A percentile compares a stretch with the other conserved stretches of the same genome.
Evolutionary conservation across 1,284 basidiomycete species (phyloP).

Genomic region (Sanghuangporus sanghuang): DNA sequence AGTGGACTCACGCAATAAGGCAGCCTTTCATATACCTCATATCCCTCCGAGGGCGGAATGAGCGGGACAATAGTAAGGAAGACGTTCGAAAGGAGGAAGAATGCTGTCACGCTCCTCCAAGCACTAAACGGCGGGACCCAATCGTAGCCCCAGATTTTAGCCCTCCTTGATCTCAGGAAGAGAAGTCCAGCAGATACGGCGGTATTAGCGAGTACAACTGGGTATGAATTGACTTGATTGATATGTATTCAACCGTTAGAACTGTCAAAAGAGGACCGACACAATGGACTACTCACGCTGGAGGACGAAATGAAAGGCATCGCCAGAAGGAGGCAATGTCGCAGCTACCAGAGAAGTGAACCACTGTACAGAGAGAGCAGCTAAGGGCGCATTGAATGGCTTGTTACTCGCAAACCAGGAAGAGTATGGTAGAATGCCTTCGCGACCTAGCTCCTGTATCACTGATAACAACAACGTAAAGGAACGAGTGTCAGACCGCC

Average conservation of each 20-base stretch:
- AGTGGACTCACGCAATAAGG: slow-evolving; percentile 56
- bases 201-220: slow-evolving; percentile 49
- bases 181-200: slow-evolving; percentile 57
- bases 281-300: slow-evolving; percentile 48
- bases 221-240: slow-evolving; percentile 47
- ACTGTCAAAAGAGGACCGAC: neutral
- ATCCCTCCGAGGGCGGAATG: slow-evolving; percentile 50
- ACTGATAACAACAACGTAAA: slow-evolving; percentile 32
- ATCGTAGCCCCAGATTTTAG: slow-evolving; percentile 28
- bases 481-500: neutral
- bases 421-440: slow-evolving; percentile 58
- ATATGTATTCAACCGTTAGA: neutral
- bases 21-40: slow-evolving; percentile 47
- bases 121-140: slow-evolving; percentile 65
- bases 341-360: slow-evolving; percentile 47
- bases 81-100: slow-evolving; percentile 60
- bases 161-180: slow-evolving; percentile 43
- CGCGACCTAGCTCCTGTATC: slow-evolving; percentile 65
- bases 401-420: slow-evolving; percentile 59
- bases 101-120: slow-evolving; percentile 38
- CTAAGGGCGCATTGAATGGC: slow-evolving; percentile 55
- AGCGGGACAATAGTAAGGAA: slow-evolving; percentile 56
- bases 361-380: slow-evolving; percentile 54
- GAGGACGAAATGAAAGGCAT: slow-evolving; percentile 55
- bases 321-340: slow-evolving; percentile 51